phyloP scores from a whole-genome alignment of 495 filamentous ascomycete species.

The Bryoglossum gracile region DNA sequence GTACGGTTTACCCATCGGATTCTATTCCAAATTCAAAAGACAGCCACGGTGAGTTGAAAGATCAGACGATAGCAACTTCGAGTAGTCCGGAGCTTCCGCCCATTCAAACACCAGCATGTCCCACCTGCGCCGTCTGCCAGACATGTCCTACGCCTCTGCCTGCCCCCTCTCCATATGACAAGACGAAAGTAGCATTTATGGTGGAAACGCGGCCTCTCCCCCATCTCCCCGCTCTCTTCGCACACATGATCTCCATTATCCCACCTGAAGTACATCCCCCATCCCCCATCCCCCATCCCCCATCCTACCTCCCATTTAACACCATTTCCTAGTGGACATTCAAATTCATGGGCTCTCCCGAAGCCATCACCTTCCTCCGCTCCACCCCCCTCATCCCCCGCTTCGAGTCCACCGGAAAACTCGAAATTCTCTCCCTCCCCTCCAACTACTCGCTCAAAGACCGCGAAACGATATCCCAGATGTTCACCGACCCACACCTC shows the following conservation, averaged over 20 bases:
- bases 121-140: constrained; percentile 1
- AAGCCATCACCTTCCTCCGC: constrained; percentile 5
- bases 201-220: constrained; percentile 23
- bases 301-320: neutral
- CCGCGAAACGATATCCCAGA: constrained; percentile 20
- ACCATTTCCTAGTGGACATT: constrained; percentile 13
- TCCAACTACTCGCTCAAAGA: constrained; percentile 10
- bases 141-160: constrained; percentile 3
- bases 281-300: no score
- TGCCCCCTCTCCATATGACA: constrained; percentile 28
- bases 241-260: constrained; percentile 20
- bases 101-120: neutral
- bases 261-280: constrained; percentile 12
- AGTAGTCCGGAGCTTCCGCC: no score
- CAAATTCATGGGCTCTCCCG: constrained; percentile 19
- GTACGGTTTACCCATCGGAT: no score
- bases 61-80: no score
- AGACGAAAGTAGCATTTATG: constrained; percentile 19
- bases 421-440: constrained; percentile 12
- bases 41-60: no score
- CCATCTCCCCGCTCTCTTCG: constrained; percentile 19
- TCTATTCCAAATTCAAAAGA: no score
- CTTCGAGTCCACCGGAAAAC: constrained; percentile 12
- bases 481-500: constrained; percentile 18
- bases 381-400: constrained; percentile 6